Evolutionary conservation across 2,329 filamentous ascomycete genomes (phyloP), one percentile per base, ranked within the genome.

Genomic region (Fusarium sp.): DNA sequence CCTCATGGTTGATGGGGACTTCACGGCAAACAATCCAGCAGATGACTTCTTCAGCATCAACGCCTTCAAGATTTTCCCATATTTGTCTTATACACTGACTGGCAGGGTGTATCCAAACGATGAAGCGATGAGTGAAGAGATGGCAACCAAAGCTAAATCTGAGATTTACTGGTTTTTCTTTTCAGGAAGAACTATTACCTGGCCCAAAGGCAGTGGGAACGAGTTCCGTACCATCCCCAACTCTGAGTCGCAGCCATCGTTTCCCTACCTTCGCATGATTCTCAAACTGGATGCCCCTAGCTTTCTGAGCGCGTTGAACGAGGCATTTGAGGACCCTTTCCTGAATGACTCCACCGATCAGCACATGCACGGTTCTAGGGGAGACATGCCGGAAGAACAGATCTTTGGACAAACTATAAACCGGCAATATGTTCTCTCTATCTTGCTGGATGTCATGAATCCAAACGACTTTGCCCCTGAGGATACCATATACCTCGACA

Each of bases 271-370:
- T 21, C 90, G 93, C 46, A 88, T 94, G 75, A 91, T 99, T 53
- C 88, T 99, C 50, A 91, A 93, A 71, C 97, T 97, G 75, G 95
- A 98, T 81, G 91, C 95, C 0, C 90, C 95, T 3, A 98, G 94
- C 81, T 97, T 98, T 76, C 88, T 99, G 84, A 98, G 95, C 80
- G 94, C 96, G 77, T 85, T 99, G 44, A 99, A 99, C 75, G 97
- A 99, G 82, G 96, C 96, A 2, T 99, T 99, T 76, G 96, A 99
- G 80, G 96, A 99, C 78, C 88, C 92, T 0, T 99, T 97, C 76
- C 85, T 99, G 62, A 99, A 99, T 77, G 93, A 95, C 71, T 89
- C 91, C 12, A 87, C 90, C 6, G 91, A 94, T 54, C 88, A 88
- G 33, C 61, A 75, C 21, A 84, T 86, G 60, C 91, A 88, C 72